phyloP scores from a whole-genome alignment of 2,329 filamentous ascomycete genomes.

The Saccharata proteae region DNA sequence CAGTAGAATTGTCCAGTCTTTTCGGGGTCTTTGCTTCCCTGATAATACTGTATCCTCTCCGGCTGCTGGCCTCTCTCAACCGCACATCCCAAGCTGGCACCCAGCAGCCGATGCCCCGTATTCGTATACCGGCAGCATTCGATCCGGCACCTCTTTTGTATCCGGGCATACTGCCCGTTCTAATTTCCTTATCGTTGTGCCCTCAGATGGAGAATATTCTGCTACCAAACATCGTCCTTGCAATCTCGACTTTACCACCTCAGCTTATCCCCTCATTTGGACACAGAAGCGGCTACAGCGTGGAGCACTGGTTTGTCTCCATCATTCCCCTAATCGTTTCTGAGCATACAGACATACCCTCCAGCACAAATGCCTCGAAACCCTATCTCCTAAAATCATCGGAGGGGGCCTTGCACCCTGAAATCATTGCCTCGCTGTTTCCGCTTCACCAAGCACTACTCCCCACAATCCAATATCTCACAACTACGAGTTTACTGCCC shows the following conservation, averaged over 20 bases:
- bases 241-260: slow-evolving; percentile 63
- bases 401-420: slow-evolving; percentile 34
- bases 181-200: slow-evolving; percentile 65
- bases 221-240: slow-evolving; percentile 70
- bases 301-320: slow-evolving; percentile 69
- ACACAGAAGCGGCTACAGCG: slow-evolving; percentile 45
- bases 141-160: slow-evolving; percentile 89
- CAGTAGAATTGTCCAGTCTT: slow-evolving; percentile 30
- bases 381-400: slow-evolving; percentile 25
- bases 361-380: slow-evolving; percentile 19
- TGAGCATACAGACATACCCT: slow-evolving; percentile 29
- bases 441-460: slow-evolving; percentile 73
- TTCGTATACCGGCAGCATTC: slow-evolving; percentile 62
- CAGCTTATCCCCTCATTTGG: slow-evolving; percentile 56
- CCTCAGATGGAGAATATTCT: slow-evolving; percentile 49
- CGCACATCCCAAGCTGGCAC: not conserved
- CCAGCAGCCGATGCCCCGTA: slow-evolving; percentile 26
- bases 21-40: slow-evolving; percentile 19
- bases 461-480: slow-evolving; percentile 62
- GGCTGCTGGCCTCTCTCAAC: slow-evolving; percentile 20
- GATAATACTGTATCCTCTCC: slow-evolving; percentile 25
- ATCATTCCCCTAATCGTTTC: slow-evolving; percentile 53
- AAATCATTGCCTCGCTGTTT: slow-evolving; percentile 56
- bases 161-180: slow-evolving; percentile 61
- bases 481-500: slow-evolving; percentile 75